Evolutionary conservation across 2,329 filamentous ascomycete species (phyloP).

Genomic region (Chrysosporium queenslandicum): DNA sequence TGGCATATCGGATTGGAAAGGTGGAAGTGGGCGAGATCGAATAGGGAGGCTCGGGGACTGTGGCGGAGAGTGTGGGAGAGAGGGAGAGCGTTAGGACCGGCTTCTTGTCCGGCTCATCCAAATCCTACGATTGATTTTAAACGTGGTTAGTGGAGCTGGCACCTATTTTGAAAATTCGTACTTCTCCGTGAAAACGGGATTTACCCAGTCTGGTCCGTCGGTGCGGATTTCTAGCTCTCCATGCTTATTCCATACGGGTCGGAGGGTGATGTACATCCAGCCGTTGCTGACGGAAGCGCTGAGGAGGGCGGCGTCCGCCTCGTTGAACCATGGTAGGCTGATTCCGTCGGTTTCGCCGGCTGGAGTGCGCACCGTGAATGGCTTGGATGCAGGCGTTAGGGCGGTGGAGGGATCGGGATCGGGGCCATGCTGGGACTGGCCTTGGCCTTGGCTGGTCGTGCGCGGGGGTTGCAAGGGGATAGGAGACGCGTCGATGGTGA

Average conservation of each 20-base stretch:
- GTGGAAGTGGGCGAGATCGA: conserved; percentile 1
- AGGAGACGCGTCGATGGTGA: neutral
- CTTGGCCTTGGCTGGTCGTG: neutral
- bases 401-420: no score
- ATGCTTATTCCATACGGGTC: neutral
- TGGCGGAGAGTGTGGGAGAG: neutral
- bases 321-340: conserved; percentile 4
- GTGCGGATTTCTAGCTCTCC: neutral
- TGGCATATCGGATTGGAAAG: neutral
- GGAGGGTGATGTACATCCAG: neutral
- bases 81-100: neutral
- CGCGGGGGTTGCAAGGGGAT: neutral
- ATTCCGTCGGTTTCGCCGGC: conserved; percentile 2
- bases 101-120: no score
- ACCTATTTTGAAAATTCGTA: no score
- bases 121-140: no score
- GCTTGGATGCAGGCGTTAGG: neutral
- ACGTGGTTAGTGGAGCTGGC: no score
- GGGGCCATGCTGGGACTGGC: no score
- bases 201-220: conserved; percentile 1
- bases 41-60: neutral
- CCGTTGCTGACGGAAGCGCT: neutral
- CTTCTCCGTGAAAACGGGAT: no score
- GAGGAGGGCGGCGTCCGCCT: neutral
- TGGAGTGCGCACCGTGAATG: neutral